Evolutionary conservation across 768 basidiomycete genomes (phyloP), one percentile per base, ranked within the genome.

Genomic region (Gautieria morchelliformis): DNA sequence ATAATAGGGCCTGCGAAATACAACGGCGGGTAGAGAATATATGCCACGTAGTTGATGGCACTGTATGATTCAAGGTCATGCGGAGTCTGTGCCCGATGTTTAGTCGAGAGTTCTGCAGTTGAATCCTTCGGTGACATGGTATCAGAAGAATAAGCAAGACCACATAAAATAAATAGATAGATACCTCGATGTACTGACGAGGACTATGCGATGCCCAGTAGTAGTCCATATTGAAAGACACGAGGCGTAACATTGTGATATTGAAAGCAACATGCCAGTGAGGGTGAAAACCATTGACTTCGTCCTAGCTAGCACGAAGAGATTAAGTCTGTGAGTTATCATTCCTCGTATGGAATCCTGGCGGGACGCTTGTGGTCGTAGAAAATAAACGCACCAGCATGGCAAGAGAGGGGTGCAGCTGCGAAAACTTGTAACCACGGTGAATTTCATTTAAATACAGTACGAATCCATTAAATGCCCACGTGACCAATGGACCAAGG

Each of bases 1-100:
- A 98, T 81, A 62, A 98, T 94, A 0, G 96, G 96, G 0, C 96
- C 95, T 1, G 90, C 94, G 52, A 98, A 89, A 67, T 97, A 99
- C 11, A 98, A 74, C 1, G 96, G 94, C 0, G 94, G 83, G 65
- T 98, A 99, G 8, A 97, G 71, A n/a, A 79, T 76, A 66, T 97
- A 98, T 22, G 88, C 78, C 10, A 96, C 53, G 67, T 91, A 95
- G 64, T 87, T 87, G 17, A 71, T 49, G 61, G 82, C 85, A 1
- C 81, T 78, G 66, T 93, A 96, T 52, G 76, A 69, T 11, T 77
- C 74, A 11, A 68, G 66, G 1, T 82, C 65, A 59, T 92, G 89
- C 3, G 81, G 64, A 1, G 75, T 71, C 3, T 71, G 64, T 20
- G 79, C 74, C 32, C 91, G 80, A 59, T 85, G 76, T 61, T 83